Conservation (phyloP, 805 yeast species). For the Blastobotrys americana region DNA sequence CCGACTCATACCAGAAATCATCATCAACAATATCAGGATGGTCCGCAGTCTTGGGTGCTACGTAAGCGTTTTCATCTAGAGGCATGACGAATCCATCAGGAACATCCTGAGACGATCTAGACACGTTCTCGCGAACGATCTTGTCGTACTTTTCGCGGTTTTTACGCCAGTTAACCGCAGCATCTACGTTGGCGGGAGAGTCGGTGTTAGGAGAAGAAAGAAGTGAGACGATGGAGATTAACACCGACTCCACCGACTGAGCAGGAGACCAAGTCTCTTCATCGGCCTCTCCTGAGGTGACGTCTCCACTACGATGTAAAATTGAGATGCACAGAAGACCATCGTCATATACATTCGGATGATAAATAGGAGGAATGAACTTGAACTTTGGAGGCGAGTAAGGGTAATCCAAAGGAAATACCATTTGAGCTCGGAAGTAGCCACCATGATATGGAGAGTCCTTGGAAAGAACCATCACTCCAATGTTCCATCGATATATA, state of each 20-base stretch:
- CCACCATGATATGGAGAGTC: constrained; percentile 94
- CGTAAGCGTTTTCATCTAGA: constrained; percentile 48
- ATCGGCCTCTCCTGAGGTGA: constrained; percentile 83
- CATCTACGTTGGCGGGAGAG: constrained; percentile 95
- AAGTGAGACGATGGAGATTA: constrained; percentile 82
- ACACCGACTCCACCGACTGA: constrained; percentile 85
- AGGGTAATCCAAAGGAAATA: constrained; percentile 87
- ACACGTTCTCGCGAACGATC: constrained; percentile 70
- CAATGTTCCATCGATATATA: constrained; percentile 69
- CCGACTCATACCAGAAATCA: constrained; percentile 77
- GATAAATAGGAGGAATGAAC: constrained; percentile 88
- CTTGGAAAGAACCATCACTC: constrained; percentile 83
- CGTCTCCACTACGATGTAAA: constrained; percentile 85
- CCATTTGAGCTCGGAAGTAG: constrained; percentile 82
- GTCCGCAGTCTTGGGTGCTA: constrained; percentile 32
- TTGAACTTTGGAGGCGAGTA: constrained; percentile 87
- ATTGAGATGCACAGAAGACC: constrained; percentile 91
- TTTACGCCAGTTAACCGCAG: constrained; percentile 83
- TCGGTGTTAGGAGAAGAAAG: constrained; percentile 89
- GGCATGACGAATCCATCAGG: constrained; percentile 86
- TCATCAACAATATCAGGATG: constrained; percentile 60
- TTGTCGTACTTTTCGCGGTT: constrained; percentile 68
- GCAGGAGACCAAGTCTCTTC: constrained; percentile 75
- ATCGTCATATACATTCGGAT: constrained; percentile 91
- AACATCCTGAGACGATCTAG: constrained; percentile 64